phyloP scores from a whole-genome alignment of 495 filamentous ascomycete genomes.

The Penicillium pancosmium region DNA sequence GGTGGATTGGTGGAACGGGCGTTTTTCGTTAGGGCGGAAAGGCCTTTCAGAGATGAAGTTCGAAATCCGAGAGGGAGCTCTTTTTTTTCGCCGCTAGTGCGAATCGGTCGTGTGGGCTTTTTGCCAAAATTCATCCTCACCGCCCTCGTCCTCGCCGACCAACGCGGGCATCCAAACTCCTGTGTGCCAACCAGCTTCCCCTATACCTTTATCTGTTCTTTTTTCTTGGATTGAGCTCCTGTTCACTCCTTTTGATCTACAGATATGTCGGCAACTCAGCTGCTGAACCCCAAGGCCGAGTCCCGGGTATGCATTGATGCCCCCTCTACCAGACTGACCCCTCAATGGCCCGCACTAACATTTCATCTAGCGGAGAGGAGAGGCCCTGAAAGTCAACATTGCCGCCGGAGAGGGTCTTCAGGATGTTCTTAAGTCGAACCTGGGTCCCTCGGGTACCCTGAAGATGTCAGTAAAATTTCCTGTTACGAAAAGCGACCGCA shows the following conservation, averaged over 20 bases:
- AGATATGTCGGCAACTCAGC: constrained; percentile 75
- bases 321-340: constrained; percentile 15
- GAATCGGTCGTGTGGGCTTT: constrained; percentile 51
- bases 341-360: constrained; percentile 42
- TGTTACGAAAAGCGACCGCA: constrained; percentile 1
- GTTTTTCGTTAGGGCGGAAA: constrained; percentile 35
- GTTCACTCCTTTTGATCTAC: constrained; percentile 31
- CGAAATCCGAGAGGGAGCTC: constrained; percentile 40
- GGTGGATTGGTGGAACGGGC: constrained; percentile 34
- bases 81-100: constrained; percentile 54
- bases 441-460: constrained; percentile 90
- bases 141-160: constrained; percentile 27
- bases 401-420: constrained; percentile 91
- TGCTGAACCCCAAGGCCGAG: constrained; percentile 98
- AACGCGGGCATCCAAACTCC: constrained; percentile 30
- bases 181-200: constrained; percentile 52
- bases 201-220: constrained; percentile 28
- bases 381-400: constrained; percentile 96
- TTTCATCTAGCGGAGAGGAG: constrained; percentile 76
- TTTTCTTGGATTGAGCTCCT: constrained; percentile 28
- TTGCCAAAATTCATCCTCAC: constrained; percentile 53
- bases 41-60: constrained; percentile 24
- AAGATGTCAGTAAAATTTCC: constrained; percentile 73
- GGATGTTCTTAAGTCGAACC: constrained; percentile 94
- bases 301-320: constrained; percentile 68